Evolutionary conservation across 2,329 filamentous ascomycete genomes (phyloP).

Genomic region (Septoria linicola): DNA sequence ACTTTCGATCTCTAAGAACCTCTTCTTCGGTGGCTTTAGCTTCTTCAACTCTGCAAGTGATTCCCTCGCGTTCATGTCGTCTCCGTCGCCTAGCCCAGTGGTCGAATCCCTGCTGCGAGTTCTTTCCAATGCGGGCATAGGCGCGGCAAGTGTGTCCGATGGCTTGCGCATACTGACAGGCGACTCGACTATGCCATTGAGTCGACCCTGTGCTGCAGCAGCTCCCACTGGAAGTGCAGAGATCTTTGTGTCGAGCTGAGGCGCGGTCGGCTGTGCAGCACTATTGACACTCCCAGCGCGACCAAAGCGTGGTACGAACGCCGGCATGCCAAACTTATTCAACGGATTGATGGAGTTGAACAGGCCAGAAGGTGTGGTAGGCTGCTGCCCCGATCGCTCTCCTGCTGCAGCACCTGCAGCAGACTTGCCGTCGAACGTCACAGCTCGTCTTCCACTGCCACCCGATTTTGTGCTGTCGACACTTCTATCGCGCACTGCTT

Average conservation of each 20-base stretch:
- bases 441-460: conserved; percentile 51
- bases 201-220: conserved; percentile 29
- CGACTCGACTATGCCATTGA: conserved; percentile 32
- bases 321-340: conserved; percentile 38
- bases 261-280: conserved; percentile 20
- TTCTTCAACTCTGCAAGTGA: conserved; percentile 47
- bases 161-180: conserved; percentile 21
- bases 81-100: conserved; percentile 32
- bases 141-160: conserved; percentile 4
- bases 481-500: conserved; percentile 66
- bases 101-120: conserved; percentile 19
- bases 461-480: conserved; percentile 69
- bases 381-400: conserved; percentile 16
- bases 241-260: conserved; percentile 17
- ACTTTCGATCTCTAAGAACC: conserved; percentile 49
- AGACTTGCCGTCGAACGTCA: conserved; percentile 30
- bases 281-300: conserved; percentile 30
- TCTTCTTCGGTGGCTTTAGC: conserved; percentile 48
- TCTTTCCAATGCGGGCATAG: conserved; percentile 11
- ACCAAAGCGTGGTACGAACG: conserved; percentile 38
- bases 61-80: conserved; percentile 43
- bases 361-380: conserved; percentile 26
- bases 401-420: conserved; percentile 21
- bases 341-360: conserved; percentile 39
- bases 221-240: conserved; percentile 11